A percentile compares a stretch with the other conserved stretches of the same genome.
phyloP scores from a whole-genome alignment of 1,284 basidiomycete genomes.

The Wallemia hederae region DNA sequence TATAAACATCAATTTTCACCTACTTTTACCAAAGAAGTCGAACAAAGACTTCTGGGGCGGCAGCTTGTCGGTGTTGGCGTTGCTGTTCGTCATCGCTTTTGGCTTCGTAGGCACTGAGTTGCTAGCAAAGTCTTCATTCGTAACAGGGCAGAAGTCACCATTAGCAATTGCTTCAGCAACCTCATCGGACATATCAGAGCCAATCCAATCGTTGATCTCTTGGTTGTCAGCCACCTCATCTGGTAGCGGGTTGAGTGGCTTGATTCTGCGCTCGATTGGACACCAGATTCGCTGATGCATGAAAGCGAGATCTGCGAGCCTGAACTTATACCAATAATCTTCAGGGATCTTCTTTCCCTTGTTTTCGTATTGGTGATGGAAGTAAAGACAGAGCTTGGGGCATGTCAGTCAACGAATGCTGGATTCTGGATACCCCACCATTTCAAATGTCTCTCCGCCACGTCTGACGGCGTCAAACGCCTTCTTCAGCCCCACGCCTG shows the following conservation, averaged over 20 bases:
- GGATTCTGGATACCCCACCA: slow-evolving; percentile 25
- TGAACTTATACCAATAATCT: slow-evolving; percentile 36
- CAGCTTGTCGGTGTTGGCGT: neutral
- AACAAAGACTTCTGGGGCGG: neutral
- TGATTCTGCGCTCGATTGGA: neutral
- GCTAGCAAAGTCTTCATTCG: neutral
- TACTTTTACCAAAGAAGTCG: neutral
- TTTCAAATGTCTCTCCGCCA: slow-evolving; percentile 61
- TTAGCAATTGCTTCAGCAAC: neutral
- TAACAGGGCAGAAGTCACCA: neutral
- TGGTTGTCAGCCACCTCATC: neutral
- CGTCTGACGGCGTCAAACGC: slow-evolving; percentile 43
- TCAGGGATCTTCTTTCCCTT: slow-evolving; percentile 43
- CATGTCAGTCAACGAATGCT: too few species aligned
- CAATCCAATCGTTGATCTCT: neutral
- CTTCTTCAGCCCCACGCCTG: slow-evolving; percentile 34
- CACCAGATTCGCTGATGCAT: slow-evolving; percentile 60
- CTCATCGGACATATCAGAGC: neutral
- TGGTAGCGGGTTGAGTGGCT: neutral
- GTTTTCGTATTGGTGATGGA: slow-evolving; percentile 62
- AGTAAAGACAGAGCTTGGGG: neutral
- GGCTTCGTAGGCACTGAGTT: neutral
- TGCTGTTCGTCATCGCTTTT: neutral
- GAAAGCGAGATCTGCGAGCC: slow-evolving; percentile 69
- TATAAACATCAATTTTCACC: neutral